Percentiles rank a stretch among this genome's conserved stretches.
Evolutionary conservation across 306 rosid species (phyloP).

Genomic region (Castanopsis chinensis): DNA sequence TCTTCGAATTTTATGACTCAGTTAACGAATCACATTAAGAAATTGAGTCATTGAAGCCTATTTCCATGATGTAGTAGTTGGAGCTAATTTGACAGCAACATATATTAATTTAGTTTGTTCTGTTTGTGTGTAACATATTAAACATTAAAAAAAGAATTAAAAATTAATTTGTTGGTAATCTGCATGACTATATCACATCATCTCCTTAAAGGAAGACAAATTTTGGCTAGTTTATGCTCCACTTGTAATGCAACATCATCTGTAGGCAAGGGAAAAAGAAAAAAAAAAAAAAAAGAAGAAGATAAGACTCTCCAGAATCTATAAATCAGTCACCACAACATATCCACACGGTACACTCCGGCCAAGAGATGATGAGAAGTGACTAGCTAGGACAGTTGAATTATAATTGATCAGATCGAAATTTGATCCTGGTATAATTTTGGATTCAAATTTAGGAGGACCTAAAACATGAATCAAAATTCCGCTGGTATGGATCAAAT

Average conservation of each 20-base stretch:
- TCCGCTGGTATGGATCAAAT: too few relatives aligned
- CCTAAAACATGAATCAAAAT: too few relatives aligned
- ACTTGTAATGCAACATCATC: not conserved
- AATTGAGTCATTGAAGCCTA: too few relatives aligned
- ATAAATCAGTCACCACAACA: too few relatives aligned
- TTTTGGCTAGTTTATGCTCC: not conserved
- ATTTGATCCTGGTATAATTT: not conserved
- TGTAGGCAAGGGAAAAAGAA: too few relatives aligned
- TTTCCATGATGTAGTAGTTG: not conserved
- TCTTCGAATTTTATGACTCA: too few relatives aligned
- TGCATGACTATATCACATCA: not conserved
- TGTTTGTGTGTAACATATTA: not conserved
- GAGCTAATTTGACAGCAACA: not conserved
- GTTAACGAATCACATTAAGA: too few relatives aligned
- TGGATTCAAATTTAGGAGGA: too few relatives aligned
- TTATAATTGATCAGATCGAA: not conserved
- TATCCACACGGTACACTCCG: too few relatives aligned
- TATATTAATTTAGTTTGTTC: too few relatives aligned
- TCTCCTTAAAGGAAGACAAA: not conserved
- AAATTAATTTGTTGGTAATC: not conserved
- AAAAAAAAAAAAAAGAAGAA: too few relatives aligned
- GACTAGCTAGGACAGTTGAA: not conserved
- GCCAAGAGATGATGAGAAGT: not conserved
- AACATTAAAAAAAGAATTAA: not conserved
- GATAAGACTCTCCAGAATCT: too few relatives aligned